These are phyloP conservation scores for Luzula sylvatica DNA, from an alignment of 176 grass and related monocot genomes.

Conservation along the genomic window DNA sequence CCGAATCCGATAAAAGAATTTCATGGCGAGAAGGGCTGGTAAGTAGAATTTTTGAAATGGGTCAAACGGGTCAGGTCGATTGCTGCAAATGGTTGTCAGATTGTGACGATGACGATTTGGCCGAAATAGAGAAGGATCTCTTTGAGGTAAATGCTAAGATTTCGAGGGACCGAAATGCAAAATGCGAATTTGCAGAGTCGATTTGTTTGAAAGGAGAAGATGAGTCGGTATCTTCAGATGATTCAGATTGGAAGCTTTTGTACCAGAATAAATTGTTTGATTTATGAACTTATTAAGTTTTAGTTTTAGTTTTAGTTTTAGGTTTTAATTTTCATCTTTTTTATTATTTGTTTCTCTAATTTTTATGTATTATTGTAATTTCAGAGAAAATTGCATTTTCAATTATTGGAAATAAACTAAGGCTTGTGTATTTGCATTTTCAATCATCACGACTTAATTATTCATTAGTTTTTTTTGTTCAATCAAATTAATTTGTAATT, in stretches of 20 bases:
- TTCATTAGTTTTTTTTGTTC: no score
- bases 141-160: conserved; percentile 18
- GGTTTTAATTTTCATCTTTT: background rate
- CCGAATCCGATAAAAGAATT: conserved; percentile 33
- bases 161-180: conserved; percentile 12
- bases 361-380: conserved; percentile 21
- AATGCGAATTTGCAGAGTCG: conserved; percentile 53
- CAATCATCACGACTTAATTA: conserved; percentile 19
- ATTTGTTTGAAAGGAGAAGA: conserved; percentile 58
- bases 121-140: conserved; percentile 6
- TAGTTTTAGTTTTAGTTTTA: conserved; percentile 13
- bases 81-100: conserved; percentile 71
- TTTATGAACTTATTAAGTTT: conserved; percentile 33
- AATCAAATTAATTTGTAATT: no score
- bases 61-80: conserved; percentile 59
- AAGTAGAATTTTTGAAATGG: conserved; percentile 86
- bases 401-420: conserved; percentile 8
- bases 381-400: conserved; percentile 2
- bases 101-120: conserved; percentile 46
- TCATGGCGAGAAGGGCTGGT: conserved; percentile 87
- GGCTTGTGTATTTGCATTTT: conserved; percentile 18
- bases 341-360: conserved; percentile 31
- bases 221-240: conserved; percentile 50
- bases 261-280: conserved; percentile 77
- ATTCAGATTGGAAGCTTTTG: conserved; percentile 77